Percentiles rank a stretch among this genome's conserved stretches.
Conservation (phyloP, 1,284 basidiomycete species). For the Sporisorium sorghi region DNA sequence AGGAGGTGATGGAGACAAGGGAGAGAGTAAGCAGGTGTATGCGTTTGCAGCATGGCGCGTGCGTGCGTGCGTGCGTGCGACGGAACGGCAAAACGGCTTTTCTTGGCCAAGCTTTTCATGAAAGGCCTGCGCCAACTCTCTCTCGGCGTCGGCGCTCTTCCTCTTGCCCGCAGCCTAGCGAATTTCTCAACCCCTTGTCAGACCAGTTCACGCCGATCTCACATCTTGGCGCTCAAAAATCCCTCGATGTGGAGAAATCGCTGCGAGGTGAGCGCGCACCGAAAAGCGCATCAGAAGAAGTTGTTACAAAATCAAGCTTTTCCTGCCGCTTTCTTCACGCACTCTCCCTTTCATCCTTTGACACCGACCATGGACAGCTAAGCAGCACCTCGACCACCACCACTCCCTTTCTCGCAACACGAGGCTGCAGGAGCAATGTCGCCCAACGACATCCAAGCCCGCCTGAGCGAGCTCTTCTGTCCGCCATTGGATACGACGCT, state of each 20-base stretch:
- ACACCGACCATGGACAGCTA: background rate
- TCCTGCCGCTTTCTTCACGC: background rate
- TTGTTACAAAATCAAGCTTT: background rate
- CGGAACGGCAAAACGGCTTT: conserved; percentile 1
- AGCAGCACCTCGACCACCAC: background rate
- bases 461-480: conserved; percentile 45
- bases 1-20: background rate
- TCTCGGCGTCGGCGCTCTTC: background rate
- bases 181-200: too few relatives aligned
- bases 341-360: background rate
- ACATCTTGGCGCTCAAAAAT: background rate
- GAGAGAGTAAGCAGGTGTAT: background rate
- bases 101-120: background rate
- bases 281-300: background rate
- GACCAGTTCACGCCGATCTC: background rate
- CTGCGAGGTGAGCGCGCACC: background rate
- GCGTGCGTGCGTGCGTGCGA: too few relatives aligned
- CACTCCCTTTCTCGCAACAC: background rate
- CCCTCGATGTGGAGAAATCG: background rate
- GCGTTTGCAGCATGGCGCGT: conserved; percentile 5
- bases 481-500: conserved; percentile 56
- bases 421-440: conserved; percentile 24
- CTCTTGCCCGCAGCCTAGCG: too few relatives aligned
- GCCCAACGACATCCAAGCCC: conserved; percentile 39
- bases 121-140: too few relatives aligned